Evolutionary conservation across 1,284 basidiomycete genomes (phyloP), one percentile per base, ranked within the genome.

Genomic region (Ustilago vetiveriae): DNA sequence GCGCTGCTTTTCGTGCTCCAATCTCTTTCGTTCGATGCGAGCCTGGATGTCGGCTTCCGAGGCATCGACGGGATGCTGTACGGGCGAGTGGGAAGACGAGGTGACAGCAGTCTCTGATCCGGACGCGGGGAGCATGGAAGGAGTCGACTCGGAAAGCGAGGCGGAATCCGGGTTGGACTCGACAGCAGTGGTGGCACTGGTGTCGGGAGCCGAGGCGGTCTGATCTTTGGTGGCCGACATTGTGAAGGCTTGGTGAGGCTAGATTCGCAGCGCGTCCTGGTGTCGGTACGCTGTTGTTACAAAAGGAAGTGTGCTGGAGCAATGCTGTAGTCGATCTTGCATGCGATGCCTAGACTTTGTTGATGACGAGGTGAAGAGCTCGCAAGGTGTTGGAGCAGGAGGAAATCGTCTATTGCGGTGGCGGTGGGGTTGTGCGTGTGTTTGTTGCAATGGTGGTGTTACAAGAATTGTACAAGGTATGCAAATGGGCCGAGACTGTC

Each of bases 1-100:
- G 29, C 74, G 71, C 43, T 76, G 74, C 46, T 64, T 56, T 33
- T 76, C 74, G 62, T 74, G 72, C 60, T 76, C 74, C 30, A 59
- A 46, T 23, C 74, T 64, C 43, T 76, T 76, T n/a, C 44, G 51
- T 21, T 76, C 74, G 48, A 76, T 72, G 35, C 62, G 59, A 33
- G 65, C 62, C 32, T 67, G 53, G 29, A 65, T 65, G 46, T 66
- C 70, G 48, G 39, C 64, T n/a, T 64, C 56, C n/a, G 36, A 32
- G 44, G 29, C 42, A 21, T 58, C 66, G n/a, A 17, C 29, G 9
- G 57, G 39, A 16, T 32, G 29, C 14, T 49, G 57, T 6, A 52
- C 32, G 17, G 55, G 45, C 21, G 59, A 66, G 19, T 51, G 60
- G 0, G 39, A 44, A 16, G 65, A 51, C 5, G 55, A 58, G 36